Conservation (phyloP, 129 eudicot species). For the Helichrysum umbraculigerum region DNA sequence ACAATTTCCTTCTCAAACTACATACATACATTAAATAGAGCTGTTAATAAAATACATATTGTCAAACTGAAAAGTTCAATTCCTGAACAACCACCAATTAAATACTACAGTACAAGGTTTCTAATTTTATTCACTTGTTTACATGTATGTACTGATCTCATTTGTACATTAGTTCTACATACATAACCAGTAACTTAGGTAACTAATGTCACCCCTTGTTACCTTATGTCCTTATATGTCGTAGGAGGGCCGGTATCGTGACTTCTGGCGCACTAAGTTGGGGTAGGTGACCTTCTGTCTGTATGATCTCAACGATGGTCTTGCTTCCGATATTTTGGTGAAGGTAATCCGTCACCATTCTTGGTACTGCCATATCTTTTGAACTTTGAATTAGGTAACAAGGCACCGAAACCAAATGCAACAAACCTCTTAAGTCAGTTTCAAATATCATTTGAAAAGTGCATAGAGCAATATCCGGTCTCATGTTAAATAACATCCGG, state of each 20-base stretch:
- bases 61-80: too few species aligned
- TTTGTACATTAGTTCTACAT: not conserved
- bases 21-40: too few species aligned
- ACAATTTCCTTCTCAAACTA: too few species aligned
- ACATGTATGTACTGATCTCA: not conserved
- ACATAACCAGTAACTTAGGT: not conserved
- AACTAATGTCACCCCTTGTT: not conserved
- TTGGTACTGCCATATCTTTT: conserved; percentile 45
- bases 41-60: too few species aligned
- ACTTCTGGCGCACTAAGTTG: conserved; percentile 37
- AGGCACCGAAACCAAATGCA: conserved; percentile 34
- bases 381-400: conserved; percentile 41
- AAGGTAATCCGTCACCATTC: conserved; percentile 33
- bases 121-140: not conserved
- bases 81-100: not conserved
- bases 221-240: not conserved
- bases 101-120: not conserved
- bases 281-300: conserved; percentile 46
- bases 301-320: conserved; percentile 32
- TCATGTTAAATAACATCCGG: conserved; percentile 51
- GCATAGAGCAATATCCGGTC: conserved; percentile 50
- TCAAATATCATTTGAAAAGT: conserved; percentile 36
- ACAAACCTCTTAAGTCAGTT: conserved; percentile 41
- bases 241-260: conserved; percentile 7
- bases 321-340: conserved; percentile 33